Base-by-base conservation (phyloP, 2,329 filamentous ascomycete species). In the Exserohilum rostratum region DNA sequence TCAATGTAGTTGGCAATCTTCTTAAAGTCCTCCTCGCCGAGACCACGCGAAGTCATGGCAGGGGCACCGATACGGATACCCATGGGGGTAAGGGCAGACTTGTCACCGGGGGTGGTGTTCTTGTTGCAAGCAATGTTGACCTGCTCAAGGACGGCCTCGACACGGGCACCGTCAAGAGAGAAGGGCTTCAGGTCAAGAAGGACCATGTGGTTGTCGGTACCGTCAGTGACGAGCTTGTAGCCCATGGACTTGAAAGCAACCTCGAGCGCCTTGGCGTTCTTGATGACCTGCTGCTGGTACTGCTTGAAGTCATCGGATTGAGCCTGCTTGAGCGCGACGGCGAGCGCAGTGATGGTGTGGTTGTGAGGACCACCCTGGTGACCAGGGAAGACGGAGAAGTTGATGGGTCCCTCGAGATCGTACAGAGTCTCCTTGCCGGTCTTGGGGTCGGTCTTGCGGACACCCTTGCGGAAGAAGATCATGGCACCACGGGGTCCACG, bases 51-150 rank as follows among this genome's bases (percentile, higher is more conserved):
- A 18, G 95, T 98, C 95, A 99, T 99, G 65, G 95, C 95, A 0
- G 95, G 95, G 0, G 93, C 95, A 51, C 95, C 95, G 79, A 99
- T 93, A 64, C 95, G 89, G 62, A 99, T 83, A 61, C 95, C 95
- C 64, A 93, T 93, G 12, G 95, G 95, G 61, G 93, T 91, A 71
- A 99, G 85, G 1, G 95, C 95, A 0, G 92, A 96, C 73, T 89
- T 91, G 79, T 99, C 95, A 61, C 95, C 95, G 35, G 95, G 95
- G 55, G 96, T 95, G 57, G 91, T 89, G 87, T 99, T 99, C 88
- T 99, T 99, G 88, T 99, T 99, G 86, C 92, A 96, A 60, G 95
- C 93, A 77, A 99, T 96, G 84, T 96, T 96, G 80, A 97, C 95
- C 78, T 96, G 90, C 83, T 99, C 95, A 17, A 99, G 88, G 55